A percentile compares a stretch with the other conserved stretches of the same genome.
phyloP scores from a whole-genome alignment of 108 stramenopile genomes.

The Cyclotella cryptica region DNA sequence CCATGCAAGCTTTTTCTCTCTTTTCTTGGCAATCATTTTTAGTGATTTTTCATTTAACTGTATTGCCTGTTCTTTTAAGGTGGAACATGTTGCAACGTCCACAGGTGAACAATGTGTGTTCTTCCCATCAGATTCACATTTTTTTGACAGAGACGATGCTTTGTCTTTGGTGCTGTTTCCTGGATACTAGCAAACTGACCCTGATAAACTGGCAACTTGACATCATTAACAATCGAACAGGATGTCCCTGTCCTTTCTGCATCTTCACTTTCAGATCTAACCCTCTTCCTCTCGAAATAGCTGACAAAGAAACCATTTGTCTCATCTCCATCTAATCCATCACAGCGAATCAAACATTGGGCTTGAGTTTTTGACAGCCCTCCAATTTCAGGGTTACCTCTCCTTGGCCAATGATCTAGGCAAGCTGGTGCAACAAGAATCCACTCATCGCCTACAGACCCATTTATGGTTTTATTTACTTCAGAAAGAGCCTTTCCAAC shows the following conservation, averaged over 20 bases:
- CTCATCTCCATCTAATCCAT: slow-evolving; percentile 89
- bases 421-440: slow-evolving; percentile 73
- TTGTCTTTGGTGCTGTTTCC: neutral
- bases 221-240: neutral
- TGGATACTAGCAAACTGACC: slow-evolving; percentile 16
- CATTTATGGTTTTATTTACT: slow-evolving; percentile 19
- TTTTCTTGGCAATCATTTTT: slow-evolving; percentile 64
- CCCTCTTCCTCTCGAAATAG: slow-evolving; percentile 77
- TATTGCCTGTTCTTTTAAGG: slow-evolving; percentile 11
- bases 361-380: slow-evolving; percentile 78
- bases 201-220: slow-evolving; percentile 16
- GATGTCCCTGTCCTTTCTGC: neutral
- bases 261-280: neutral
- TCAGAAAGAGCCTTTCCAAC: slow-evolving; percentile 79
- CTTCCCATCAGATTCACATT: neutral
- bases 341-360: slow-evolving; percentile 83
- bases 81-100: neutral
- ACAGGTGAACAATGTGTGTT: neutral
- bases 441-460: slow-evolving; percentile 55
- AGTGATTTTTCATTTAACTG: slow-evolving; percentile 29
- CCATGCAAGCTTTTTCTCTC: slow-evolving; percentile 83
- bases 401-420: slow-evolving; percentile 84
- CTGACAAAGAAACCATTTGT: slow-evolving; percentile 99
- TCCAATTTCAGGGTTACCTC: slow-evolving; percentile 70
- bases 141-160: neutral